Evolutionary conservation across 495 filamentous ascomycete genomes (phyloP), one percentile per base, ranked within the genome.

Genomic region (Evernia prunastri): DNA sequence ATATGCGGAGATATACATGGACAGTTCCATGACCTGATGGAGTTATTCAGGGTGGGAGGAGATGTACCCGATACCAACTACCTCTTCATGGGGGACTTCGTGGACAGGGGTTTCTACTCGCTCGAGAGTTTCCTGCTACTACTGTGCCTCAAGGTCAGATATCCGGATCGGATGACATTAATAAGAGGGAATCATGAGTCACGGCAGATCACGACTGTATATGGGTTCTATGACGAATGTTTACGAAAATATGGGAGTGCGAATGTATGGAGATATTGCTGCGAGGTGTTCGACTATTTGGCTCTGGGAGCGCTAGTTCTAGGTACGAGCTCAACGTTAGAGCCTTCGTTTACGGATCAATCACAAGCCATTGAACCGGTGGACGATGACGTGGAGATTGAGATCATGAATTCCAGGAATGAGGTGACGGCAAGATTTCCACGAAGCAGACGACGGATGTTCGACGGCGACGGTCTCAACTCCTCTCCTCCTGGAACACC

Each of bases 1-100:
- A 97, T 98, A 84, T 98, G 94, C 73, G 94, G 94, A 59, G 94
- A 98, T 72, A 98, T 98, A 66, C 93, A 98, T 70, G 94, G 94
- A 66, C 94, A 98, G 73, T 98, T 98, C 71, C 94, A 98, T 74
- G 94, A 98, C 71, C 73, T 98, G 69, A 98, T 98, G 94, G 94
- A 98, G 77, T 83, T 98, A 23, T 98, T 98, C 75, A 86, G 92
- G 56, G 92, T 97, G 18, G 94, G 94, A 61, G 94, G 94, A 42
- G 90, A 96, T 71, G 90, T 94, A 3, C 94, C 94, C 23, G 94
- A 98, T 70, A 98, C 94, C 27, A 96, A 97, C 73, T 98, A 98
- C 75, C 85, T 98, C 0, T 98, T 98, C 78, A 96, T 97, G 92
- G 92, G 94, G 73, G 94, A 98, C 74, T 98, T 96, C 66, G 94